Conservation (phyloP, 2,329 filamentous ascomycete genomes). For the Diaporthe amygdali region DNA sequence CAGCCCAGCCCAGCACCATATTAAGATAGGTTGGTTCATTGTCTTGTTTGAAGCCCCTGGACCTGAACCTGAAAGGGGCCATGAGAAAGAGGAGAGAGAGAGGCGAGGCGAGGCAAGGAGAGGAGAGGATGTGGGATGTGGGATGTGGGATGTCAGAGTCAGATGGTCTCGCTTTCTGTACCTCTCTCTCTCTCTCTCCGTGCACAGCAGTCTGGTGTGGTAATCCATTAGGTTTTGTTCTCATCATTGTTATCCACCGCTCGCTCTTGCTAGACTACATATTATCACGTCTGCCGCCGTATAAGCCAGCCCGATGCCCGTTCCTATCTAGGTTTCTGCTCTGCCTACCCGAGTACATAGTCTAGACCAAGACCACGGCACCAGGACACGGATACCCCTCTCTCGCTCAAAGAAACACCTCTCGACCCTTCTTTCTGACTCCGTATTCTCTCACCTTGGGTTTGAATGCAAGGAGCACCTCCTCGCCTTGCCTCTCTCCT, state of each 20-base stretch:
- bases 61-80: neutral
- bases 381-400: neutral
- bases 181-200: no score
- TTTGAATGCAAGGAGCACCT: no score
- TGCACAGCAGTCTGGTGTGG: no score
- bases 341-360: neutral
- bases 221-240: neutral
- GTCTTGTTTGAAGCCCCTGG: neutral
- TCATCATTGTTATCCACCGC: neutral
- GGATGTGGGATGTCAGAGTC: neutral
- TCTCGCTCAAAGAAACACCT: neutral
- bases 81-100: neutral
- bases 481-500: no score
- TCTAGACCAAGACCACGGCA: neutral
- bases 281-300: neutral
- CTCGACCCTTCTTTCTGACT: neutral
- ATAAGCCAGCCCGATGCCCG: neutral
- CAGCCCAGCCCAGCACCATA: neutral
- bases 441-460: neutral
- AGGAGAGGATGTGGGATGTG: neutral
- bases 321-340: conserved; percentile 4
- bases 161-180: neutral
- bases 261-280: neutral
- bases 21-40: neutral
- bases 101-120: neutral